Conservation (phyloP, 169 alveolate genomes). For the Plasmodium berghei region DNA sequence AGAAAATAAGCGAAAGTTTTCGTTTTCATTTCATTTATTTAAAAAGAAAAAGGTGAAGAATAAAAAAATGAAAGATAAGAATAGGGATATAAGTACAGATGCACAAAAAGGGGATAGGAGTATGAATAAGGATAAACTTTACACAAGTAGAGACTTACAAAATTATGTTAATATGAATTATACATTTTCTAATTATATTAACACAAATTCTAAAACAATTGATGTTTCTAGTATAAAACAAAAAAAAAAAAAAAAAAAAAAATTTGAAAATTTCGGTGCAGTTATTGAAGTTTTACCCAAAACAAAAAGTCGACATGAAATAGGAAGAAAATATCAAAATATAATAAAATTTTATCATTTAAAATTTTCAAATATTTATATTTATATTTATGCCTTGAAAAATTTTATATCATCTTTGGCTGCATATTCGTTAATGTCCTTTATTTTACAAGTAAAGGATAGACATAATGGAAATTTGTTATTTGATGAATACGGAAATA, state of each 20-base stretch:
- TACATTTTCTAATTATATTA: background rate
- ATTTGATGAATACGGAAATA: slow-evolving; percentile 94
- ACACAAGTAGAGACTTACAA: background rate
- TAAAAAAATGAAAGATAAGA: background rate
- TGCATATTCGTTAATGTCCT: slow-evolving; percentile 96
- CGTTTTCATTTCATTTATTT: slow-evolving; percentile 67
- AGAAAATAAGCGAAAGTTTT: slow-evolving; percentile 77
- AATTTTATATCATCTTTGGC: slow-evolving; percentile 95
- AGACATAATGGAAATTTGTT: slow-evolving; percentile 97
- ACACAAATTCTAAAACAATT: background rate
- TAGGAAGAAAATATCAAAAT: slow-evolving; percentile 61
- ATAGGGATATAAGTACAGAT: background rate
- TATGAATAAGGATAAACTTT: background rate
- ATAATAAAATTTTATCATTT: slow-evolving; percentile 54
- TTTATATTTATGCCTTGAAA: slow-evolving; percentile 82
- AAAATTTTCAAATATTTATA: slow-evolving; percentile 46
- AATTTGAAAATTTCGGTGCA: slow-evolving; percentile 76
- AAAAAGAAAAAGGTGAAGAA: slow-evolving; percentile 8
- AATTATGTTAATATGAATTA: background rate
- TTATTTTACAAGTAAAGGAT: slow-evolving; percentile 92
- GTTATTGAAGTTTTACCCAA: slow-evolving; percentile 74
- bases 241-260: slow-evolving; percentile 52
- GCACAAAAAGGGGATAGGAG: background rate
- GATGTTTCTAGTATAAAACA: background rate
- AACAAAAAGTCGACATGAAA: slow-evolving; percentile 75